These are phyloP conservation scores for Vitis hybrid DNA, from an alignment of 177 flowering plant species.

Conservation along the genomic window DNA sequence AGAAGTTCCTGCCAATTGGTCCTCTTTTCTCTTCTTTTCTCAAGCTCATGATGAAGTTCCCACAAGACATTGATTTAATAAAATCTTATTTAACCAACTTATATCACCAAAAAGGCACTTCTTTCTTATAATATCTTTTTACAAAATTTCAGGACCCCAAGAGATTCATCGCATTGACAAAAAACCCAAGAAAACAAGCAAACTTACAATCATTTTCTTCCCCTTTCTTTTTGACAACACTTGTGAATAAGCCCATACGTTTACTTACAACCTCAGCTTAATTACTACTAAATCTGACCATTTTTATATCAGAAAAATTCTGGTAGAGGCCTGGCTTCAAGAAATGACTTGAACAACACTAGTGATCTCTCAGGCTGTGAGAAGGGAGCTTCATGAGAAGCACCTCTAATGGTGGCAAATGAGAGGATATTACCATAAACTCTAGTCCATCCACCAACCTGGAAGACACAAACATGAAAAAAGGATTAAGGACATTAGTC, in stretches of 20 bases:
- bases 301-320: not conserved
- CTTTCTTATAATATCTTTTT: not conserved
- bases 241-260: not conserved
- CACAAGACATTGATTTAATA: not conserved
- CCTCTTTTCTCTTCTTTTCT: too few relatives aligned
- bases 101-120: not conserved
- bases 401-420: conserved; percentile 54
- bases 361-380: conserved; percentile 40
- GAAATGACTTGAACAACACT: conserved; percentile 26
- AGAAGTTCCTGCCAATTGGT: too few relatives aligned
- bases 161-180: not conserved
- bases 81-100: not conserved
- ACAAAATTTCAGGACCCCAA: not conserved
- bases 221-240: not conserved
- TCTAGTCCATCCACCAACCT: conserved; percentile 56
- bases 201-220: not conserved
- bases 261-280: not conserved
- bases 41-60: not conserved
- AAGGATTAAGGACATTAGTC: not conserved
- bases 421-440: conserved; percentile 39
- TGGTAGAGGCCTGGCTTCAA: conserved; percentile 25
- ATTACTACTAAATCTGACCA: not conserved
- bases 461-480: not conserved
- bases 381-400: conserved; percentile 43
- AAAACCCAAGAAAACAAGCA: not conserved